Evolutionary conservation across 2,329 filamentous ascomycete genomes (phyloP).

Genomic region (Lasiodiplodia sp.): DNA sequence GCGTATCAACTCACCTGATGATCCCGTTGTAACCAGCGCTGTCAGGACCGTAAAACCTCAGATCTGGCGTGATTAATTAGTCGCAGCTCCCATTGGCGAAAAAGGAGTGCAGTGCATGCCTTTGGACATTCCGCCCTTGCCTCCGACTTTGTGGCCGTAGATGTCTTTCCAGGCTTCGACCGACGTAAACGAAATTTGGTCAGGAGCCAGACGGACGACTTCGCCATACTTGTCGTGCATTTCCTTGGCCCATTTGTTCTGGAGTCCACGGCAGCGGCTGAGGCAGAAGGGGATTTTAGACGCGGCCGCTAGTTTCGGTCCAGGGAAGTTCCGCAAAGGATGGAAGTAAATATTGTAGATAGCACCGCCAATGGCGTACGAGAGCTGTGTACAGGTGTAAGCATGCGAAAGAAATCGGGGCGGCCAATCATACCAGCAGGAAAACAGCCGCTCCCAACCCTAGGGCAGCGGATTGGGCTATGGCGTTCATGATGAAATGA

Average conservation of each 20-base stretch:
- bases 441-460: background rate
- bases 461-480: background rate
- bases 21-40: conserved; percentile 11
- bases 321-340: conserved; percentile 29
- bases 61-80: conserved; percentile 13
- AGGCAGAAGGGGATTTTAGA: conserved; percentile 20
- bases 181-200: conserved; percentile 28
- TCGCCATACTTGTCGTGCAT: conserved; percentile 29
- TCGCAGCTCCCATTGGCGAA: background rate
- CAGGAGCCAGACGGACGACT: conserved; percentile 29
- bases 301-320: conserved; percentile 25
- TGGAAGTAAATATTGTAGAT: conserved; percentile 30
- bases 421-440: background rate
- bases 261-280: conserved; percentile 5
- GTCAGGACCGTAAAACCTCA: conserved; percentile 26
- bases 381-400: background rate
- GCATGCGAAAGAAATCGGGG: background rate
- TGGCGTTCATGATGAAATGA: background rate
- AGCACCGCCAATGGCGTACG: background rate
- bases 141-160: conserved; percentile 31
- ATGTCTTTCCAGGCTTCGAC: conserved; percentile 31
- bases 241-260: background rate
- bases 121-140: conserved; percentile 22
- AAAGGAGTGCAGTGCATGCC: background rate
- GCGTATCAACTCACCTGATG: conserved; percentile 13